Evolutionary conservation across 2,329 filamentous ascomycete genomes (phyloP), one percentile per base, ranked within the genome.

Genomic region (Emydomyces testavorans): DNA sequence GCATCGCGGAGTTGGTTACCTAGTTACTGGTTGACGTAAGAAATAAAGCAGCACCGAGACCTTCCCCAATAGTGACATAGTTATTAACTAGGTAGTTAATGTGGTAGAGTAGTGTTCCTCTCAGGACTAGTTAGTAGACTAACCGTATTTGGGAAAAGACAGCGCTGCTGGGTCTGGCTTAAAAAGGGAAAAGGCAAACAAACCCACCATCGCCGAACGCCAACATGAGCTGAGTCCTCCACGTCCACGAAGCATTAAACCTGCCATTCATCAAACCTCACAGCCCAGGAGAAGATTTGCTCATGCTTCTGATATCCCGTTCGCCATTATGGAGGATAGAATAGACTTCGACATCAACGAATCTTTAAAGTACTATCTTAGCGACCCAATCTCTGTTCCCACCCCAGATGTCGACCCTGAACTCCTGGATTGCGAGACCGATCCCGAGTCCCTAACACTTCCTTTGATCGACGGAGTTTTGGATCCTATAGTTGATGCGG

Each of bases 301-400:
- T 31, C 16, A 35, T 46, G 34, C 6, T 46, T 21, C 16, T 37
- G 10, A 37, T 15, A 31, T 29, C 11, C 16, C 11, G 7, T 8
- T 13, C 6, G 21, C 38, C 15, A 29, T n/a, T 13, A 84, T 84
- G 71, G 75, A 75, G 58, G 71, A 73, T 55, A 70, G 68, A 54
- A 77, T 88, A 64, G 77, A 82, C 61, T 98, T 98, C 71, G 86
- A 96, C 66, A 86, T 98, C 68, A 94, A 95, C 66, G 84, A 94
- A 72, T 87, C 88, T 56, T 83, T 96, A 66, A 95, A 94, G 74
- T 79, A 86, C 65, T 98, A 95, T 70, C 85, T 95, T 77, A 93
- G 87, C 69, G 90, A 96, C 65, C 90, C 92, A 6, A 74, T 80
- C 38, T 78, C 79, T 32, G 84, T 96, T 48, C 74, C 83, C 6